phyloP scores from a whole-genome alignment of 1,139 yeast genomes.

The Candida frijolesensis region DNA sequence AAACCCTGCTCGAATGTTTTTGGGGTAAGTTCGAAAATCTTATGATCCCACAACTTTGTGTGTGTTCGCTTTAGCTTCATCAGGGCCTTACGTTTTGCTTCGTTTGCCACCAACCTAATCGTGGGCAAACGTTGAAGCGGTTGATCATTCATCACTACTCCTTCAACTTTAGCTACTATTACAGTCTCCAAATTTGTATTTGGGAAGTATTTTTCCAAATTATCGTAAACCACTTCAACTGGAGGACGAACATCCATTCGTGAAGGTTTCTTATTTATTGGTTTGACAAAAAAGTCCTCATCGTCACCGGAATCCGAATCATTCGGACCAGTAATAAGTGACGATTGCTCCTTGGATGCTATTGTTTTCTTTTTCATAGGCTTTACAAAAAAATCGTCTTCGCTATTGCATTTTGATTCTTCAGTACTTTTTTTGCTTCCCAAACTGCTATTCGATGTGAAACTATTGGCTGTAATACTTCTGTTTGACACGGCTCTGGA shows the following conservation, averaged over 20 bases:
- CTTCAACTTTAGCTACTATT: no score
- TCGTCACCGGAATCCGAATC: slow-evolving; percentile 4
- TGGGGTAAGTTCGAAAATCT: slow-evolving; percentile 87
- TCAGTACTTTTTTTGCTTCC: slow-evolving; percentile 7
- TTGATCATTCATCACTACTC: no score
- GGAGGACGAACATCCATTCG: slow-evolving; percentile 77
- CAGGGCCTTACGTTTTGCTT: slow-evolving; percentile 67
- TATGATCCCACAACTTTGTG: slow-evolving; percentile 98
- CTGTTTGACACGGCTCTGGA: slow-evolving; percentile 5
- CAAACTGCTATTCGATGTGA: slow-evolving; percentile 5
- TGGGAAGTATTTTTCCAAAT: slow-evolving; percentile 90
- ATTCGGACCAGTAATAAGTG: background rate
- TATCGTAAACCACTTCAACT: slow-evolving; percentile 88
- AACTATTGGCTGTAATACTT: slow-evolving; percentile 8
- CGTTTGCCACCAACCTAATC: slow-evolving; percentile 88
- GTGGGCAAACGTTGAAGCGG: slow-evolving; percentile 84
- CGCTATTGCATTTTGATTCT: slow-evolving; percentile 41
- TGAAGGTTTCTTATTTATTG: slow-evolving; percentile 17
- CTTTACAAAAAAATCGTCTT: slow-evolving; percentile 66
- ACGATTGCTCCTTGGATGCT: background rate
- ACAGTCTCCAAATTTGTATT: no score
- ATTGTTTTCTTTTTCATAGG: slow-evolving; percentile 4
- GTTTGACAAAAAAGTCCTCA: slow-evolving; percentile 33
- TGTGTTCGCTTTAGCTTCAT: slow-evolving; percentile 61
- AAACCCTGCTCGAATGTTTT: slow-evolving; percentile 60